Evolutionary conservation across 1,139 yeast species (phyloP).

Genomic region (Candida pseudoviswanathii): DNA sequence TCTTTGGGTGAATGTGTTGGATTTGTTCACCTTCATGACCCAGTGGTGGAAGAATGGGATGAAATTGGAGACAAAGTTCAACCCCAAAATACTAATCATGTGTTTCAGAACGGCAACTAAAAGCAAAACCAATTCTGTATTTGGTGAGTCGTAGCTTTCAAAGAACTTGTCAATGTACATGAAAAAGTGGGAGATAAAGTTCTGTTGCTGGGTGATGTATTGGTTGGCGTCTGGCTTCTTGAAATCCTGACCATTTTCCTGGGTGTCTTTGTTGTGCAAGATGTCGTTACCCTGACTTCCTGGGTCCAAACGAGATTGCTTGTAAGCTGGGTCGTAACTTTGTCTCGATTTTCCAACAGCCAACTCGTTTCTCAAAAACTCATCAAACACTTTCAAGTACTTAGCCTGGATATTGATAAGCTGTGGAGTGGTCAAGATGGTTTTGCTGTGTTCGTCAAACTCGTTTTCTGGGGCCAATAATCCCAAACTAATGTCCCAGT

Average conservation of each 20-base stretch:
- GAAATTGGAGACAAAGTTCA: conserved; percentile 49
- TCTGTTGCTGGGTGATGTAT: conserved; percentile 39
- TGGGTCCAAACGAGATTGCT: conserved; percentile 13
- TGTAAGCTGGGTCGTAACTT: conserved; percentile 9
- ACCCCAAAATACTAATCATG: conserved; percentile 40
- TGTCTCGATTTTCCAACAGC: conserved; percentile 11
- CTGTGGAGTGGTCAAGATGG: conserved; percentile 25
- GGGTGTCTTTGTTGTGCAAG: conserved; percentile 19
- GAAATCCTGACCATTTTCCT: conserved; percentile 20
- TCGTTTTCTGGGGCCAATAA: conserved; percentile 33
- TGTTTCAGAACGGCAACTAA: conserved; percentile 31
- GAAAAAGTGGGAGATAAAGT: conserved; percentile 38
- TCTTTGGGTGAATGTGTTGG: conserved; percentile 18
- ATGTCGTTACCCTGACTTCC: conserved; percentile 9
- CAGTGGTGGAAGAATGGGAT: conserved; percentile 52
- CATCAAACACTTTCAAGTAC: conserved; percentile 36
- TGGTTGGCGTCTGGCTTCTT: conserved; percentile 40
- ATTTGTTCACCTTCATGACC: conserved; percentile 28
- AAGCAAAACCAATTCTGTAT: conserved; percentile 23
- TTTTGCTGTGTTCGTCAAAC: conserved; percentile 17
- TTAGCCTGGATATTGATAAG: conserved; percentile 33
- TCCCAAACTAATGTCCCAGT: conserved; percentile 45
- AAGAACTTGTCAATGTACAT: conserved; percentile 37
- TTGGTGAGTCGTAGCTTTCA: conserved; percentile 23
- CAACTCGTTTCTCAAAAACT: conserved; percentile 38